Conservation (phyloP, 306 rosid genomes). For the Lablab purpureus region DNA sequence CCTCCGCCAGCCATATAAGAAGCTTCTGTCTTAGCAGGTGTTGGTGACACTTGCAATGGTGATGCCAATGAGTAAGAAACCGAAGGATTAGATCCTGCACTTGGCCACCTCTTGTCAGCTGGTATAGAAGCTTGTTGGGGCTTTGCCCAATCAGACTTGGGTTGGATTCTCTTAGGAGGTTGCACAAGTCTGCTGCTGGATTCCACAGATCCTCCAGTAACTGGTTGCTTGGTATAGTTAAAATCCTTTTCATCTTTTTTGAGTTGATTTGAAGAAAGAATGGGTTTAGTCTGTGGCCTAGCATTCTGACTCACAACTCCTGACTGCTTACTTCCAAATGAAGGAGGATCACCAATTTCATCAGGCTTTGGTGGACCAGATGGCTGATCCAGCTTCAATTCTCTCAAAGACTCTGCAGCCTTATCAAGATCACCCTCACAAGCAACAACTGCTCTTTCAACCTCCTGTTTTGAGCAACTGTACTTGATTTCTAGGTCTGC, state of each 20-base stretch:
- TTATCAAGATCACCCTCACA: slow-evolving; percentile 91
- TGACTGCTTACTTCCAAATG: slow-evolving; percentile 58
- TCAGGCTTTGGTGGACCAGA: slow-evolving; percentile 67
- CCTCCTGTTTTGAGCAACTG: slow-evolving; percentile 81
- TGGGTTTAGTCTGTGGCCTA: slow-evolving; percentile 60
- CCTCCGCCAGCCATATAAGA: slow-evolving; percentile 61
- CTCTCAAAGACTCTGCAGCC: slow-evolving; percentile 74
- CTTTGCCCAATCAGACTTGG: slow-evolving; percentile 79
- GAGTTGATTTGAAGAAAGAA: slow-evolving; percentile 59
- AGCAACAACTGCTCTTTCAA: slow-evolving; percentile 82
- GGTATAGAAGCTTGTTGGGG: slow-evolving; percentile 60
- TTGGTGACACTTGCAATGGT: slow-evolving; percentile 63
- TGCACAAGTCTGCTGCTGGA: slow-evolving; percentile 60
- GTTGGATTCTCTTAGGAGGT: slow-evolving; percentile 65
- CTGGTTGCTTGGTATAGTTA: slow-evolving; percentile 68
- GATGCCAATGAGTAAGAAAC: slow-evolving; percentile 72
- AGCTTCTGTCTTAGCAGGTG: slow-evolving; percentile 67
- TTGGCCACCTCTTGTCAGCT: slow-evolving; percentile 74
- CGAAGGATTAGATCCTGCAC: slow-evolving; percentile 61
- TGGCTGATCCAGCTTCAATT: slow-evolving; percentile 63
- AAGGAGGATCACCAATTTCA: slow-evolving; percentile 72
- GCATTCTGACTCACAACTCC: slow-evolving; percentile 52
- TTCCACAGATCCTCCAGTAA: slow-evolving; percentile 60
- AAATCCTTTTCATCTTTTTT: slow-evolving; percentile 76
- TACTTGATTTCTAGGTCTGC: slow-evolving; percentile 67